These are phyloP conservation scores for Mycosphaerelloides madeirae DNA, from an alignment of 2,329 filamentous ascomycete genomes.

Conservation along the genomic window DNA sequence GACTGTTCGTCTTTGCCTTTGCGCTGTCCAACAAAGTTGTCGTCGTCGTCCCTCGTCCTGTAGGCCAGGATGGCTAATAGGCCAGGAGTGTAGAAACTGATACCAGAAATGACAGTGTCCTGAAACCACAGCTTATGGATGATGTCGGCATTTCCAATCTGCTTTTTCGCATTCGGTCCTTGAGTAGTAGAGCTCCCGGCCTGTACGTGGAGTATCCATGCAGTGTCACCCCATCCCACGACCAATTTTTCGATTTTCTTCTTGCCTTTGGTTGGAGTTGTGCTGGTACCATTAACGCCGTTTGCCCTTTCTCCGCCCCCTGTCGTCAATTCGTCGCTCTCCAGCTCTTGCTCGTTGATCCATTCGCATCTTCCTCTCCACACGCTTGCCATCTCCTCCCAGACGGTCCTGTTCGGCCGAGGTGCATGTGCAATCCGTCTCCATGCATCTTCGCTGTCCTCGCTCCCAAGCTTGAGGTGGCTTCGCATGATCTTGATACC, in stretches of 20 bases:
- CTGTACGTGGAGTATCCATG: conserved; percentile 92
- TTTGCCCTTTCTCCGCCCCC: conserved; percentile 33
- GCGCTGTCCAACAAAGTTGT: conserved; percentile 45
- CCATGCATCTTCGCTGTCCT: conserved; percentile 80
- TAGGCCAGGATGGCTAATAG: conserved; percentile 89
- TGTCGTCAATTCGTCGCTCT: conserved; percentile 59
- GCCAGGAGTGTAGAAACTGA: conserved; percentile 91
- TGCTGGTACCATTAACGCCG: conserved; percentile 24
- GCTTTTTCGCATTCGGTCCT: conserved; percentile 64
- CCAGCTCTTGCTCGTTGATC: conserved; percentile 81
- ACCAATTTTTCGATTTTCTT: conserved; percentile 66
- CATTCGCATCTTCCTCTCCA: conserved; percentile 92
- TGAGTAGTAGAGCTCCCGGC: conserved; percentile 58
- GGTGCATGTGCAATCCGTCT: conserved; percentile 90
- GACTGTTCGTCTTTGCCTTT: conserved; percentile 43
- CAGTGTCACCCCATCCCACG: conserved; percentile 91
- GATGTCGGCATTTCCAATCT: conserved; percentile 78
- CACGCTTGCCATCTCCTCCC: conserved; percentile 94
- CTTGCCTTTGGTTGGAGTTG: conserved; percentile 22
- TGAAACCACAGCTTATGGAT: conserved; percentile 83
- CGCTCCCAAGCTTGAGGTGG: conserved; percentile 71
- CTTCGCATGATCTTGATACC: conserved; percentile 98
- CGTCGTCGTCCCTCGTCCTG: conserved; percentile 68
- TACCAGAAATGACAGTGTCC: conserved; percentile 95
- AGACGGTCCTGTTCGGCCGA: conserved; percentile 76